These are phyloP conservation scores for Seiridium cupressi DNA, from an alignment of 2,329 filamentous ascomycete genomes.

Conservation along the genomic window DNA sequence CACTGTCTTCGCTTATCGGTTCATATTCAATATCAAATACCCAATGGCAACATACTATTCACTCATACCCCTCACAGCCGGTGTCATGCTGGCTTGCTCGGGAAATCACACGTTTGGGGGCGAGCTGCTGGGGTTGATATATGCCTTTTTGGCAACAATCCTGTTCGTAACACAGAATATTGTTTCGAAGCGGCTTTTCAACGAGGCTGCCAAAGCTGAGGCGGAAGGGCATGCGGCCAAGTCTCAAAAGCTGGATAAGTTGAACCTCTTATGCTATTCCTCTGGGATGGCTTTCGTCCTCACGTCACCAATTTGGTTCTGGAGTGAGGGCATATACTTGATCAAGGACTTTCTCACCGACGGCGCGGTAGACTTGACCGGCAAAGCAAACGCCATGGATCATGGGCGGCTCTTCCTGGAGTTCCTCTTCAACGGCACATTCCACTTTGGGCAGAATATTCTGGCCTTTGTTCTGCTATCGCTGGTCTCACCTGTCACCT, in stretches of 20 bases:
- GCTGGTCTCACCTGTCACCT: constrained; percentile 93
- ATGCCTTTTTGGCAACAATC: constrained; percentile 84
- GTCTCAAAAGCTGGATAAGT: constrained; percentile 85
- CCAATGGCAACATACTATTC: constrained; percentile 84
- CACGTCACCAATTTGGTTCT: constrained; percentile 89
- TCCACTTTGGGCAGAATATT: constrained; percentile 96
- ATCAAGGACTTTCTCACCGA: constrained; percentile 77
- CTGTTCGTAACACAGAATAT: constrained; percentile 99
- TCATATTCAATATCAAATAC: constrained; percentile 87
- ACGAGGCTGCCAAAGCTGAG: constrained; percentile 84
- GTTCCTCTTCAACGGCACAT: constrained; percentile 94
- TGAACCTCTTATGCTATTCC: constrained; percentile 97
- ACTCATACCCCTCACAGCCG: constrained; percentile 83
- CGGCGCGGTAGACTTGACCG: constrained; percentile 65
- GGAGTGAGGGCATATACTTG: constrained; percentile 79
- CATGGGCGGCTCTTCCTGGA: constrained; percentile 76
- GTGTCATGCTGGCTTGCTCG: constrained; percentile 96
- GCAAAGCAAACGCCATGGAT: constrained; percentile 66
- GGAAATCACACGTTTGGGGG: constrained; percentile 75
- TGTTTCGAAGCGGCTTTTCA: constrained; percentile 96
- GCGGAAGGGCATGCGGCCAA: constrained; percentile 63
- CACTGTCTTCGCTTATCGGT: constrained; percentile 88
- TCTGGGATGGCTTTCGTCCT: constrained; percentile 87
- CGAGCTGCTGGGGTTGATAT: constrained; percentile 85
- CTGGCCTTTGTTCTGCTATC: constrained; percentile 90